Evolutionary conservation across 2,329 filamentous ascomycete genomes (phyloP).

Genomic region (Aspergillus amoenus): DNA sequence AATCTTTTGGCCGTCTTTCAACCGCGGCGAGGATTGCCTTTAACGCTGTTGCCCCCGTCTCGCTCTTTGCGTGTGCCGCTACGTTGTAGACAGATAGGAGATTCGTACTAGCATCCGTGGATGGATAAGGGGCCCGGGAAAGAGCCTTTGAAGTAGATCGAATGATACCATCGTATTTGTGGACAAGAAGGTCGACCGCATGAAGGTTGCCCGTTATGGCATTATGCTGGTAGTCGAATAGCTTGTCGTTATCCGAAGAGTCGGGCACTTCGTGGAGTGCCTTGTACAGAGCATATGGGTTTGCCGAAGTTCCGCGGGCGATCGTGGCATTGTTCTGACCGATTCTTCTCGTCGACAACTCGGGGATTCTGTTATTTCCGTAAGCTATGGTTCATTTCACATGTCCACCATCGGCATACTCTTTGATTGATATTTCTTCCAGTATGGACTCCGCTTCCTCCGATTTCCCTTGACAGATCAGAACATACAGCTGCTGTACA

Average conservation of each 20-base stretch:
- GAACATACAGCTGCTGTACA: conserved; percentile 62
- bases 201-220: conserved; percentile 55
- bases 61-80: conserved; percentile 63
- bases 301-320: conserved; percentile 46
- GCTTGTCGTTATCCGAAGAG: conserved; percentile 51
- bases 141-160: conserved; percentile 54
- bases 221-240: conserved; percentile 60
- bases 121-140: conserved; percentile 48
- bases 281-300: conserved; percentile 60
- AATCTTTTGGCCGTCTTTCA: conserved; percentile 72
- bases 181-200: conserved; percentile 57
- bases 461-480: conserved; percentile 54
- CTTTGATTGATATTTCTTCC: conserved; percentile 50
- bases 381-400: conserved; percentile 4
- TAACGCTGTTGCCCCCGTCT: conserved; percentile 66
- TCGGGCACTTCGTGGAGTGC: conserved; percentile 52
- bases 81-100: conserved; percentile 66
- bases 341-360: conserved; percentile 59
- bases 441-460: conserved; percentile 57
- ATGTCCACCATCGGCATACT: conserved; percentile 38
- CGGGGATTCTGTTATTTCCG: conserved; percentile 48
- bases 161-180: conserved; percentile 60
- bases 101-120: conserved; percentile 52
- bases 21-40: conserved; percentile 68
- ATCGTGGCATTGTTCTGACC: conserved; percentile 60